A percentile compares a stretch with the other conserved stretches of the same genome.
These are phyloP conservation scores for Gymnopilus dilepis DNA, from an alignment of 768 basidiomycete species.

Conservation along the genomic window DNA sequence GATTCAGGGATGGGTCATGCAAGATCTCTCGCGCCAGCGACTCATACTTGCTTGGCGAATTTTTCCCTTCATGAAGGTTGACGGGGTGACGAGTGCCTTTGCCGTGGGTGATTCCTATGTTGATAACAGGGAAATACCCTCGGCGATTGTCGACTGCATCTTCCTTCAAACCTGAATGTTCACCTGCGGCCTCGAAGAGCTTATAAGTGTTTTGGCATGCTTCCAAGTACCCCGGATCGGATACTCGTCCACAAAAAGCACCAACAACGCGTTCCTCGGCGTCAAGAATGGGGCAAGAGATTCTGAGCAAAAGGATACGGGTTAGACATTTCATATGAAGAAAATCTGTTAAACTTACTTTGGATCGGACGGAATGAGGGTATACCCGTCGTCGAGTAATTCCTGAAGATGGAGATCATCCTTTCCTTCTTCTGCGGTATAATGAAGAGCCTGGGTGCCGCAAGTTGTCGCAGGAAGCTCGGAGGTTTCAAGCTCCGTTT, in stretches of 20 bases:
- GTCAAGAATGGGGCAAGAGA: not conserved
- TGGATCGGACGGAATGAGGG: not conserved
- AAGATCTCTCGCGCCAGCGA: not conserved
- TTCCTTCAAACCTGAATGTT: not conserved
- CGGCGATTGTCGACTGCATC: not conserved
- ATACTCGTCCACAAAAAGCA: not conserved
- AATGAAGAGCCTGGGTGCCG: no score
- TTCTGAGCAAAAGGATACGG: not conserved
- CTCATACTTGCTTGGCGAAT: not conserved
- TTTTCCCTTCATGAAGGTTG: not conserved
- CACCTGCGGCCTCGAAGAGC: not conserved
- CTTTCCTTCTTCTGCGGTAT: no score
- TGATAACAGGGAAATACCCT: not conserved
- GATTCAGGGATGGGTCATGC: not conserved
- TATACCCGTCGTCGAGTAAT: not conserved
- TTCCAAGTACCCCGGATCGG: not conserved
- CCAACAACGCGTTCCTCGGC: not conserved
- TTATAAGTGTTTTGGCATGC: not conserved
- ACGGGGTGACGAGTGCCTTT: not conserved
- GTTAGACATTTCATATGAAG: no score
- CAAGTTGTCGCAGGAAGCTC: no score
- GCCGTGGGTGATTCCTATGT: not conserved
- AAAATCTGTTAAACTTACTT: not conserved
- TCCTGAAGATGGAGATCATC: no score
- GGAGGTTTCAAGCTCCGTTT: no score